A percentile compares a stretch with the other conserved stretches of the same genome.
These are phyloP conservation scores for Pelargonium citronellum DNA, from an alignment of 441 rosid genomes.

Conservation along the genomic window DNA sequence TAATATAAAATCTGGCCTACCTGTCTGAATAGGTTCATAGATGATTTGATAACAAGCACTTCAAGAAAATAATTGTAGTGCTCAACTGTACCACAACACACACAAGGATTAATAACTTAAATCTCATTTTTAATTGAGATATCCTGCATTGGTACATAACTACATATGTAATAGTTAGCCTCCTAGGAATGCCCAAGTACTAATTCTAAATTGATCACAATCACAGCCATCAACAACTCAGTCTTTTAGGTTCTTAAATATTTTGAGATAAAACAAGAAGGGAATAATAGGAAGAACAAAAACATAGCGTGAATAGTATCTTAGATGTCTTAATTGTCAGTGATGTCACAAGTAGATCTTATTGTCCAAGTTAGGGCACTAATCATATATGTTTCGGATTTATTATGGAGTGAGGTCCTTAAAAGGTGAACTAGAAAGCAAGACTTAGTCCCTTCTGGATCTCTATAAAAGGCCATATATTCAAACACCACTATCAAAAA, in stretches of 20 bases:
- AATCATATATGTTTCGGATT: neutral
- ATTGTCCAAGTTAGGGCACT: neutral
- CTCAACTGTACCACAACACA: neutral
- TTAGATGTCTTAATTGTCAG: neutral
- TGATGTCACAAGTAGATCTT: neutral
- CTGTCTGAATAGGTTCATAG: neutral
- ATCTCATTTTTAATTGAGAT: neutral
- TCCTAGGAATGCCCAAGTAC: neutral
- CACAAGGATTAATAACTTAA: neutral
- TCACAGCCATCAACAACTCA: neutral
- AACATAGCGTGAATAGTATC: neutral
- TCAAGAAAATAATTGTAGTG: neutral
- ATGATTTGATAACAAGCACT: neutral
- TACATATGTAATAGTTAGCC: neutral
- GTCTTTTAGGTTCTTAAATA: neutral
- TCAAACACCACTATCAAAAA: neutral
- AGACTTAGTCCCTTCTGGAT: neutral
- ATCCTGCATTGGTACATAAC: neutral
- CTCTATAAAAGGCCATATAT: slow-evolving; percentile 7
- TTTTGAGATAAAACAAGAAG: neutral
- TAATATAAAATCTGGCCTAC: neutral
- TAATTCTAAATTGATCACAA: neutral
- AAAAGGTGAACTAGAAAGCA: slow-evolving; percentile 3
- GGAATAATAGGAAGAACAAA: neutral
- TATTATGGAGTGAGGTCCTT: neutral